Percentiles rank a stretch among this genome's conserved stretches.
Evolutionary conservation across 768 basidiomycete genomes (phyloP).

Genomic region (Mycena haematopus): DNA sequence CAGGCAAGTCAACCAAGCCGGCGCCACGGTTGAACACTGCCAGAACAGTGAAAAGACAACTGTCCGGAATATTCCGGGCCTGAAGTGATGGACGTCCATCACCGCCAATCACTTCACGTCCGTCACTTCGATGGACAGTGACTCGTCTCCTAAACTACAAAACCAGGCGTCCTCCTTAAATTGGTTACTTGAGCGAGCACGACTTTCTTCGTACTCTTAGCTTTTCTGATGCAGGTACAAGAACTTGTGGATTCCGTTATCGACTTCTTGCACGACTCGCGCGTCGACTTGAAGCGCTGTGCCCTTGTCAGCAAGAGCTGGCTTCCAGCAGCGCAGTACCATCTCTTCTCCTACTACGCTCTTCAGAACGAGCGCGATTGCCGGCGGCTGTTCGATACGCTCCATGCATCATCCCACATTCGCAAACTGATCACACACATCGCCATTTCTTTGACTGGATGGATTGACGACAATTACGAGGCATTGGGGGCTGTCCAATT

Average conservation of each 20-base stretch:
- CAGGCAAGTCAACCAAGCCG: too few species aligned
- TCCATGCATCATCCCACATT: neutral
- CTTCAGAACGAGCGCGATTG: neutral
- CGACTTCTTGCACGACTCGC: neutral
- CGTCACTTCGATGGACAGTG: too few species aligned
- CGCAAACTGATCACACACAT: neutral
- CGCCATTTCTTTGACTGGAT: neutral
- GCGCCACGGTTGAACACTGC: too few species aligned
- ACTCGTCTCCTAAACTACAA: too few species aligned
- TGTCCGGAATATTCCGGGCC: too few species aligned
- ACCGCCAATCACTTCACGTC: too few species aligned
- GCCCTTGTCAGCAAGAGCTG: neutral
- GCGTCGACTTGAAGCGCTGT: neutral
- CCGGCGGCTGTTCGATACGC: neutral
- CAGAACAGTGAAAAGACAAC: too few species aligned
- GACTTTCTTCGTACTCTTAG: neutral
- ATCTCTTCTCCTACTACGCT: constrained; percentile 1
- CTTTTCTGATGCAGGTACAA: neutral
- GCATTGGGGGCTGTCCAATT: neutral
- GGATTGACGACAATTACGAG: neutral
- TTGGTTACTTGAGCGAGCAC: neutral
- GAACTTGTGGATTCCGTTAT: neutral
- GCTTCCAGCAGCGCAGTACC: constrained; percentile 3
- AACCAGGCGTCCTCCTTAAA: too few species aligned
- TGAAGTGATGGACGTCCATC: too few species aligned